These are phyloP conservation scores for Saussurea involucrata DNA, from an alignment of 129 eudicot genomes.

Conservation along the genomic window DNA sequence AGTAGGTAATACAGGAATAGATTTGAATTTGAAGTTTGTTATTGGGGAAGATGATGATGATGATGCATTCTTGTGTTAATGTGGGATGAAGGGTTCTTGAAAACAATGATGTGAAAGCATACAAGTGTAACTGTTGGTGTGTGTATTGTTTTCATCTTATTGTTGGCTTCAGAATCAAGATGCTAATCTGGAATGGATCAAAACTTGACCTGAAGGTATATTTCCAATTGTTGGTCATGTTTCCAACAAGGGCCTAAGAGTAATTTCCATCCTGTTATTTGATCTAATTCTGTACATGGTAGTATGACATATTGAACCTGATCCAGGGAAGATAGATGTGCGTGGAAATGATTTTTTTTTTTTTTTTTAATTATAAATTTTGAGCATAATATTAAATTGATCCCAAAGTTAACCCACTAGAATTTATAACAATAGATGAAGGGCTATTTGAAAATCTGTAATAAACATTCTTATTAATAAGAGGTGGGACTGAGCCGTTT, in stretches of 20 bases:
- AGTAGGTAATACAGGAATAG: slow-evolving; percentile 1
- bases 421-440: neutral
- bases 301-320: neutral
- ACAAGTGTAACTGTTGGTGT: slow-evolving; percentile 1
- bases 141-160: slow-evolving; percentile 1
- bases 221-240: neutral
- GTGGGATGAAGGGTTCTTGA: neutral
- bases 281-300: neutral
- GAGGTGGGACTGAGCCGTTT: too few relatives aligned
- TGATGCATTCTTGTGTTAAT: neutral
- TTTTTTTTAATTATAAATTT: too few relatives aligned
- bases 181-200: too few relatives aligned
- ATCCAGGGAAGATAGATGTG: neutral
- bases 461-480: neutral
- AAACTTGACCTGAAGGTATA: neutral
- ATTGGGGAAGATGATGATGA: neutral
- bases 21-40: neutral
- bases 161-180: neutral
- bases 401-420: neutral
- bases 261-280: neutral
- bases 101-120: neutral
- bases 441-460: neutral
- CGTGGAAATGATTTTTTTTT: neutral
- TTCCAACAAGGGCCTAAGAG: too few relatives aligned
- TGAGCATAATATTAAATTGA: neutral